Evolutionary conservation across 768 basidiomycete genomes (phyloP), one percentile per base, ranked within the genome.

Genomic region (Termitomyces sp.): DNA sequence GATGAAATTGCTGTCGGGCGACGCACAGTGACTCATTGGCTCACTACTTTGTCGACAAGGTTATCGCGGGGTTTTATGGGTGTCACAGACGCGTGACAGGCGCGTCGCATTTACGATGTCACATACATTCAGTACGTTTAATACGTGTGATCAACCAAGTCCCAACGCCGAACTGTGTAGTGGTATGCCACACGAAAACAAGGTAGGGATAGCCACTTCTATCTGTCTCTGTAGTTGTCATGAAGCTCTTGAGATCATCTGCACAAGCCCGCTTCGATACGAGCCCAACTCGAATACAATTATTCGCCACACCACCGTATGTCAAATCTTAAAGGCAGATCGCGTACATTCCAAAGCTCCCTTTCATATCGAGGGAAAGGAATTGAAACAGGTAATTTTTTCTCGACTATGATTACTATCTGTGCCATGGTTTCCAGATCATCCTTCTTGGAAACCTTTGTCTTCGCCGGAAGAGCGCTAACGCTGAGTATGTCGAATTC

Each of bases 11-110:
- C 20, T 46, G 23, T 32, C 35, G 43, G 54, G 41, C 20, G n/a
- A 66, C 76, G 36, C 63, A 81, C 79, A 77, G 73, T 79, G 75
- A 51, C 76, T 79, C 79, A 82, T 80, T 50, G 61, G 55, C 49
- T 60, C 52, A 60, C 38, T 23, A 23, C 23, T 23, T 35, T 20
- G 5, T n/a, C 32, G 4, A 16, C 41, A 54, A 46, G 33, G 16
- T 28, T n/a, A 4, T 38, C 5, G 2, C 4, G 26, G 8, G 16
- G 9, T 35, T 35, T 16, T 32, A 7, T 40, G 16, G 1, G 53
- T 59, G 59, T 63, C 48, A 63, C 55, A 40, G 9, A 47, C 56
- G 58, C 55, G 62, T 60, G 55, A 63, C 58, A 26, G 23, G 14
- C 62, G 62, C 62, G 62, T 57, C 49, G 4, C 4, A 13, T 32